Percentiles rank a stretch among this genome's conserved stretches.
These are phyloP conservation scores for Neurospora terricola DNA, from an alignment of 495 filamentous ascomycete species.

Conservation along the genomic window DNA sequence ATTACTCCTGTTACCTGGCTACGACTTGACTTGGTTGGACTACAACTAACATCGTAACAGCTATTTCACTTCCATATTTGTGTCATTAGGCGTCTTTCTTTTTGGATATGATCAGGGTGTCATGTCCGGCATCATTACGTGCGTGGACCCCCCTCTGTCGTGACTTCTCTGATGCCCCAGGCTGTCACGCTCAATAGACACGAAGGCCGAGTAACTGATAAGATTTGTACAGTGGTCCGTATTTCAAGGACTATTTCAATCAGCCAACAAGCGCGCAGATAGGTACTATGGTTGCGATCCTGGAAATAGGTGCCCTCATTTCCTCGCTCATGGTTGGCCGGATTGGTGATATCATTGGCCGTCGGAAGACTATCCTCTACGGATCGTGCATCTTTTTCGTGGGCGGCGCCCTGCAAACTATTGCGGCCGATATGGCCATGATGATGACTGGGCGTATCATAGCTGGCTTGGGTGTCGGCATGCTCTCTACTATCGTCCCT, in stretches of 20 bases:
- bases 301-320: constrained; percentile 88
- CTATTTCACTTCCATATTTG: constrained; percentile 97
- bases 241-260: constrained; percentile 87
- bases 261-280: constrained; percentile 75
- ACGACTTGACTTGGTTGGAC: not conserved
- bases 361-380: constrained; percentile 84
- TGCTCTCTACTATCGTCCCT: constrained; percentile 91
- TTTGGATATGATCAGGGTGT: constrained; percentile 99
- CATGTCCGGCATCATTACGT: constrained; percentile 99
- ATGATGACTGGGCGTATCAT: constrained; percentile 88
- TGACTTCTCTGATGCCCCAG: not conserved
- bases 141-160: constrained; percentile 25
- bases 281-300: constrained; percentile 92
- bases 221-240: constrained; percentile 50
- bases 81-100: constrained; percentile 92
- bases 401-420: constrained; percentile 77
- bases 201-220: constrained; percentile 10
- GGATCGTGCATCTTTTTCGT: constrained; percentile 88
- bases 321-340: constrained; percentile 82
- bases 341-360: constrained; percentile 85
- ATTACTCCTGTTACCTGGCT: constrained; percentile 26
- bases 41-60: constrained; percentile 30
- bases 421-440: constrained; percentile 73
- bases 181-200: not conserved
- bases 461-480: constrained; percentile 89